Evolutionary conservation across 176 grass and related monocot species (phyloP), one percentile per base, ranked within the genome.

Genomic region (Carex cristatella): DNA sequence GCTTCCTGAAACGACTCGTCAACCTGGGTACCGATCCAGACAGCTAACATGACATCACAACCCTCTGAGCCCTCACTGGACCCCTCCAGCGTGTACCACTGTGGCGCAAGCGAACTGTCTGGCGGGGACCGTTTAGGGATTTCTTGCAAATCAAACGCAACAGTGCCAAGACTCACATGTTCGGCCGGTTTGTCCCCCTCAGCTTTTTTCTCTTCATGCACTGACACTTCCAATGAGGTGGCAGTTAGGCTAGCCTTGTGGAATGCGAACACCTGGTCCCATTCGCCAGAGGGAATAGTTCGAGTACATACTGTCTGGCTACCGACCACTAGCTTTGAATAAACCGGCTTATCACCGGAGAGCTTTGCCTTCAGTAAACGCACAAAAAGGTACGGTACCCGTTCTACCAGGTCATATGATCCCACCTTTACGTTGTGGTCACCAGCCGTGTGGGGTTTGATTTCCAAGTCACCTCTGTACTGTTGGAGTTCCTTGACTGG

Each of bases 1-100:
- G 96, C 93, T 65, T 95, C 96, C 78, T 95, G 96, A 86, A 99
- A 99, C 61, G 96, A 87, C 88, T 99, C 96, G 81, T 99, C 96
- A 0, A 90, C 91, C 88, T 99, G 96, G 5, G 93, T 99, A 65
- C 96, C 96, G n/a, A 95, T 81, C 96, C 96, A 99, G 8, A 94
- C 93, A 38, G 93, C 91, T 31, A 99, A 89, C 96, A 99, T 99
- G 32, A 95, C 91, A 76, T 99, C 96, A 60, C 85, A 92, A 12
- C 82, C 77, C 8, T 79, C 81, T 2, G 78, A 49, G 64, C 79
- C 85, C 62, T 89, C 86, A 74, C 54, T 3, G 87, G 88, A 84
- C 15, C 89, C 85, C 18, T 94, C 93, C 49, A 99, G 87, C 14
- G 96, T 94, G 79, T 99, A 99, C 96, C 96, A 99, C 72, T 99